phyloP scores from a whole-genome alignment of 2,329 filamentous ascomycete genomes.

The Fusarium verrucosum region DNA sequence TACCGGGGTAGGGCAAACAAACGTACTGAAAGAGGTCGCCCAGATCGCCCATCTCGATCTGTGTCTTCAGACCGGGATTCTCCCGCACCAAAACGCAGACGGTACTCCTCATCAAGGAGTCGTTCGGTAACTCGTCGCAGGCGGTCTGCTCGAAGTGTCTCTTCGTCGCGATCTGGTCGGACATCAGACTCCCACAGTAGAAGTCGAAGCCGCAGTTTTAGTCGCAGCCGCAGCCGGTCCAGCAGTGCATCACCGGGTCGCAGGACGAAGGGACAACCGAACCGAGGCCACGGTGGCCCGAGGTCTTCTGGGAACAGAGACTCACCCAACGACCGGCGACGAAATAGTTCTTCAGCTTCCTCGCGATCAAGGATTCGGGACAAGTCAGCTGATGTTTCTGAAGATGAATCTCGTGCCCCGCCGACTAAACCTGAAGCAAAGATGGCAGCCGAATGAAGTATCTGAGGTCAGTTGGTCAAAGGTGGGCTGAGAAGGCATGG shows the following conservation, averaged over 20 bases:
- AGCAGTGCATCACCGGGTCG: conserved; percentile 32
- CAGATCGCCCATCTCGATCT: conserved; percentile 47
- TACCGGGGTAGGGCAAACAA: conserved; percentile 41
- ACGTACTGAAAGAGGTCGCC: conserved; percentile 37
- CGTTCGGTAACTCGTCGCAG: conserved; percentile 56
- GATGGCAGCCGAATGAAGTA: conserved; percentile 21
- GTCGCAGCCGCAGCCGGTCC: conserved; percentile 29
- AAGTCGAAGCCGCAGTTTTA: conserved; percentile 36
- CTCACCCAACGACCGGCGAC: conserved; percentile 50
- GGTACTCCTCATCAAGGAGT: conserved; percentile 60
- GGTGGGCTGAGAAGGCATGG: not conserved
- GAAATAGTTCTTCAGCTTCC: conserved; percentile 63
- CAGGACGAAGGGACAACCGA: conserved; percentile 26
- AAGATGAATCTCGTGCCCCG: conserved; percentile 45
- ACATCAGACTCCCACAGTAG: conserved; percentile 47
- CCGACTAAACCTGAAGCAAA: conserved; percentile 31
- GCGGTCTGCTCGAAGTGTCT: conserved; percentile 48
- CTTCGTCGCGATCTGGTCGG: conserved; percentile 55
- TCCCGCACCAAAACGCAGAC: conserved; percentile 60
- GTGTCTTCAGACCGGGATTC: conserved; percentile 52
- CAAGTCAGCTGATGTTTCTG: conserved; percentile 66
- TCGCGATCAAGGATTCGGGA: conserved; percentile 59
- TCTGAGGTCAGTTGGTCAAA: conserved; percentile 40
- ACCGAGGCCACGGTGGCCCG: conserved; percentile 14
- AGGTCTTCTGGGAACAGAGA: conserved; percentile 27